Evolutionary conservation across 805 yeast species (phyloP).

Genomic region (Starmerella bombi): DNA sequence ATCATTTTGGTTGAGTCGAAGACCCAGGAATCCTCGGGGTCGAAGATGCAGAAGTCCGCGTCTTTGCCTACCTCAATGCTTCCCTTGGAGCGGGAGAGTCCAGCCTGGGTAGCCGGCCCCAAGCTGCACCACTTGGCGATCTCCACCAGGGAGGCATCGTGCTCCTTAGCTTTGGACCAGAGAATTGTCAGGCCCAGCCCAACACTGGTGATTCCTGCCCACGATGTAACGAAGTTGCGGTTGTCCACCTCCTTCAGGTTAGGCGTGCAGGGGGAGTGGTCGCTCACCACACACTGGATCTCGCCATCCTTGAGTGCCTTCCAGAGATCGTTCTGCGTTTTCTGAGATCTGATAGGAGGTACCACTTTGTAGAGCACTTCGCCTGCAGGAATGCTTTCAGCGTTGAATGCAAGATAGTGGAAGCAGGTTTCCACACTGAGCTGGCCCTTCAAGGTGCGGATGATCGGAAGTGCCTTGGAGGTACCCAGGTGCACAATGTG

Average conservation of each 20-base stretch:
- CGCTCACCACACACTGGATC: slow-evolving; percentile 79
- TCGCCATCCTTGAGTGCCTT: slow-evolving; percentile 50
- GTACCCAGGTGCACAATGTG: slow-evolving; percentile 90
- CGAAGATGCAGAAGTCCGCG: slow-evolving; percentile 80
- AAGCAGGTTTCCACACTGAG: slow-evolving; percentile 87
- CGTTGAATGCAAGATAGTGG: slow-evolving; percentile 68
- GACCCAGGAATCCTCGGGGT: slow-evolving; percentile 42
- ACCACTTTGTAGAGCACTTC: slow-evolving; percentile 85
- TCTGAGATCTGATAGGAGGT: slow-evolving; percentile 77
- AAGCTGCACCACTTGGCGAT: slow-evolving; percentile 67
- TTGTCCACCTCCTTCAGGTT: slow-evolving; percentile 65
- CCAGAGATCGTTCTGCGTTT: slow-evolving; percentile 66
- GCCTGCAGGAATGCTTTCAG: slow-evolving; percentile 65
- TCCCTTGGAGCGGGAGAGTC: slow-evolving; percentile 62
- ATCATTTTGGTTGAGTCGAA: slow-evolving; percentile 29
- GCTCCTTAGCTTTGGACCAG: slow-evolving; percentile 48
- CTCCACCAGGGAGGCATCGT: slow-evolving; percentile 41
- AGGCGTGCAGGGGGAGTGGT: slow-evolving; percentile 94
- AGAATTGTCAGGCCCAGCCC: slow-evolving; percentile 79
- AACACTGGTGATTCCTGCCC: slow-evolving; percentile 94
- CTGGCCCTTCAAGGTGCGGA: slow-evolving; percentile 33
- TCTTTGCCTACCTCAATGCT: slow-evolving; percentile 59
- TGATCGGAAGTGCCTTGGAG: slow-evolving; percentile 63
- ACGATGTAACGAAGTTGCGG: slow-evolving; percentile 82
- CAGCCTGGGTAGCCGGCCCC: slow-evolving; percentile 79